These are phyloP conservation scores for Purshia tridentata DNA, from an alignment of 306 rosid species.

Conservation along the genomic window DNA sequence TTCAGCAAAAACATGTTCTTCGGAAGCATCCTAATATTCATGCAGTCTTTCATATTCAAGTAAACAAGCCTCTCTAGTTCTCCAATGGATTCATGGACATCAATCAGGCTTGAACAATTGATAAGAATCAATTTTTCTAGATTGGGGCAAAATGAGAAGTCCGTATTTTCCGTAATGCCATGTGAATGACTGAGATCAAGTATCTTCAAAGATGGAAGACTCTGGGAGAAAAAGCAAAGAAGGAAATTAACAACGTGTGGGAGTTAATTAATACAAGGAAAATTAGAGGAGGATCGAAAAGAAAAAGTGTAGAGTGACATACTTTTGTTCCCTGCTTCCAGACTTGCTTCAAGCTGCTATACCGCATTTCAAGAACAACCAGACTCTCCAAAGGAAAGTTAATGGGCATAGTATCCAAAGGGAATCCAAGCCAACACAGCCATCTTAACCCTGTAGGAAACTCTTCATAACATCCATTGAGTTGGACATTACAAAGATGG, in stretches of 20 bases:
- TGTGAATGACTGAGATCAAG: constrained; percentile 21
- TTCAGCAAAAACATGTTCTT: background rate
- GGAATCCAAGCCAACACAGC: constrained; percentile 15
- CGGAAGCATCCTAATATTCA: constrained; percentile 12
- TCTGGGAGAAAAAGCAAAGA: background rate
- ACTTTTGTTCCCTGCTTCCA: background rate
- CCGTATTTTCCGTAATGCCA: background rate
- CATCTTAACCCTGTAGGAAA: background rate
- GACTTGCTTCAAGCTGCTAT: background rate
- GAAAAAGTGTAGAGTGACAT: background rate
- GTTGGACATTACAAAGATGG: background rate
- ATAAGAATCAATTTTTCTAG: constrained; percentile 10
- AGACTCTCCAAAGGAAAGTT: background rate
- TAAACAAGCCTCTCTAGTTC: constrained; percentile 1
- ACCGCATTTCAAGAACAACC: constrained; percentile 14
- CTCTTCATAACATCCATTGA: background rate
- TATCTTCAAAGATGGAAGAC: constrained; percentile 5
- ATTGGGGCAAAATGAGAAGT: constrained; percentile 4
- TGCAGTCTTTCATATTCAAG: constrained; percentile 15
- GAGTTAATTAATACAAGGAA: background rate
- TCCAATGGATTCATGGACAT: constrained; percentile 21
- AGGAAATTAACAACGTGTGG: background rate
- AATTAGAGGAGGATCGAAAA: too few relatives aligned
- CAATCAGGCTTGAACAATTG: background rate
- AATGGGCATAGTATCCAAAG: constrained; percentile 10